Conservation (phyloP, 139 green algal genomes). For the Ulvella scutata region DNA sequence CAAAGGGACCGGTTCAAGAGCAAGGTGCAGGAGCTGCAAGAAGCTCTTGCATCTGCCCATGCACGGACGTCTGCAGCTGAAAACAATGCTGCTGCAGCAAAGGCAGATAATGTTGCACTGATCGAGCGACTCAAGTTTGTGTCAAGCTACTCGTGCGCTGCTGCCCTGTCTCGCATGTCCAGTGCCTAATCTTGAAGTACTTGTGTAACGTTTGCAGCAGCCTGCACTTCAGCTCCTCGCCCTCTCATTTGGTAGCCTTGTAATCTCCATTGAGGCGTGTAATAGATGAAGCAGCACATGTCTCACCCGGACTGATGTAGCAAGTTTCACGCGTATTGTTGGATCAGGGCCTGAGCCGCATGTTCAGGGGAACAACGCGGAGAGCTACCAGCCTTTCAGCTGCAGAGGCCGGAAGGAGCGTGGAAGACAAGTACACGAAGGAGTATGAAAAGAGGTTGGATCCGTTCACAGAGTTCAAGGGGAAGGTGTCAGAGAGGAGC, state of each 20-base stretch:
- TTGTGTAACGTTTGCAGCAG: conserved; percentile 12
- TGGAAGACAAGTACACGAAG: conserved; percentile 62
- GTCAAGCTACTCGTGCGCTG: conserved; percentile 27
- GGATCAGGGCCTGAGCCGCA: too few species aligned
- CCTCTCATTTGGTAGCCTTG: background rate
- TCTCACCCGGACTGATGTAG: too few species aligned
- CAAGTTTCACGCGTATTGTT: too few species aligned
- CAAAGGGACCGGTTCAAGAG: conserved; percentile 66
- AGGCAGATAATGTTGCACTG: conserved; percentile 80
- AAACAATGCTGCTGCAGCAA: conserved; percentile 21
- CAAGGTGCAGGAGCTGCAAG: conserved; percentile 56
- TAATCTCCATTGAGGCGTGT: background rate
- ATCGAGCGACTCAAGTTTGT: conserved; percentile 75
- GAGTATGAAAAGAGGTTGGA: conserved; percentile 82
- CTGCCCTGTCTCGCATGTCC: background rate
- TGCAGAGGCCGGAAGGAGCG: conserved; percentile 37
- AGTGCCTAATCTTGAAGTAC: conserved; percentile 20
- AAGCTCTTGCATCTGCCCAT: conserved; percentile 18
- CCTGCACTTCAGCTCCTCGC: background rate
- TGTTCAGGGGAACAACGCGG: too few species aligned
- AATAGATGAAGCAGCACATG: background rate
- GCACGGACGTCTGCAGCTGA: conserved; percentile 19
- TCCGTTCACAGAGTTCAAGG: conserved; percentile 73
- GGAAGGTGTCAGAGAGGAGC: conserved; percentile 12
- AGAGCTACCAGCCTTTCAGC: background rate